A percentile compares a stretch with the other conserved stretches of the same genome.
These are phyloP conservation scores for Penicillium diatomitis DNA, from an alignment of 495 filamentous ascomycete species.

Conservation along the genomic window DNA sequence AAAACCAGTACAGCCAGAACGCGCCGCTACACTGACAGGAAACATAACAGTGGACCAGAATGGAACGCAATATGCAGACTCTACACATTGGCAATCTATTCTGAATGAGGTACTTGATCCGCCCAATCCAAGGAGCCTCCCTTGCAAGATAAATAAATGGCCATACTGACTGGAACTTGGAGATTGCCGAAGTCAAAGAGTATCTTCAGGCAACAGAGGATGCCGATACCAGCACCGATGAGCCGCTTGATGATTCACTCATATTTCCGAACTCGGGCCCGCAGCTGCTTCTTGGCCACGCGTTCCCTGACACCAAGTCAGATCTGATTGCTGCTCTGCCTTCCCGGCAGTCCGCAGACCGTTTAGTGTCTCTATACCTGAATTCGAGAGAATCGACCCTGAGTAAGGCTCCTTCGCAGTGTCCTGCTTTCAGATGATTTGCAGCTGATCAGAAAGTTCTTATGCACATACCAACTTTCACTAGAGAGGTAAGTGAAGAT, in stretches of 20 bases:
- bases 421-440: too few species aligned
- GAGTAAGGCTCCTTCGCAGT: conserved; percentile 2
- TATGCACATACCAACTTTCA: conserved; percentile 31
- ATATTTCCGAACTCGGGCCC: conserved; percentile 13
- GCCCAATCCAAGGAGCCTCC: not conserved
- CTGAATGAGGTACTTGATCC: conserved; percentile 24
- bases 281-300: conserved; percentile 22
- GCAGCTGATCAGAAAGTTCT: conserved; percentile 15
- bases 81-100: conserved; percentile 32
- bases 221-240: conserved; percentile 6
- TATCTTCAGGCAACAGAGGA: conserved; percentile 17
- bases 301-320: conserved; percentile 9
- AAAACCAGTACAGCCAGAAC: not conserved
- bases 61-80: conserved; percentile 27
- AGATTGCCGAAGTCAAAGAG: conserved; percentile 18
- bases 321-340: conserved; percentile 25
- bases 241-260: conserved; percentile 5
- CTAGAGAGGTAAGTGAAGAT: conserved; percentile 11
- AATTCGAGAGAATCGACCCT: conserved; percentile 25
- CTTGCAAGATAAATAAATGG: too few species aligned
- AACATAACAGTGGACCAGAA: conserved; percentile 52
- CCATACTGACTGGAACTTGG: not conserved
- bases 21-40: conserved; percentile 37
- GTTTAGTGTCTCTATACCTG: conserved; percentile 26
- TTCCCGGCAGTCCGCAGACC: conserved; percentile 18